Evolutionary conservation across 148 eudicot species (phyloP), one percentile per base, ranked within the genome.

Genomic region (Suaeda aralocaspica): DNA sequence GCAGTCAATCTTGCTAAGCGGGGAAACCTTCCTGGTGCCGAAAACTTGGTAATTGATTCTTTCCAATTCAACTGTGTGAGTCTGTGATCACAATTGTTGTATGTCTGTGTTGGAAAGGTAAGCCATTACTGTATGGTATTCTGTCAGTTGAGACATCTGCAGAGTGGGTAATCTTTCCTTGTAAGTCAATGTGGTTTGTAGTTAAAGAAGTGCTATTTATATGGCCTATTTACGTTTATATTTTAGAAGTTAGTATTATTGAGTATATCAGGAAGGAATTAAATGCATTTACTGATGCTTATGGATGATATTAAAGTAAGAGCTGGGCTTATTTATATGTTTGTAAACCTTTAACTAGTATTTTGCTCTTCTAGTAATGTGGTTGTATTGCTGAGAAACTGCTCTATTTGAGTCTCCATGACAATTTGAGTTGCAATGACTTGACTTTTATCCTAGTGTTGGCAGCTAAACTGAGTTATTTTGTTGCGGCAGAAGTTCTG

Each of bases 1-100:
- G 98, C 98, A 58, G 96, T 92, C 50, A 92, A 87, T 84, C 94
- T 92, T 68, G 98, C 98, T 25, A 92, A 88, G 75, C 81, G 98
- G 72, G 98, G 98, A 77, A 92, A 92, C 66, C 88, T 92, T 69
- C 98, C 98, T 76, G 98, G 98, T 60, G 98, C 98, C 9, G 98
- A 92, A 74, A 92, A 92, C 76, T 74, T 92, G 98, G 96, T 88
- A 52, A 64, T 63, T 57, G 1, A 15, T 25, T 34, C 12, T 19
- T 31, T 31, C 28, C 9, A 7, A 31, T 30, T 26, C 0, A 34
- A 31, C 7, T 59, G 41, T 29, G 30, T 3, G 31, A 30, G 9
- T 59, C 64, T n/a, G 7, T 16, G 2, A 33, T 60, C 13, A n/a
- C 41, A 19, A 30, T 2, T 34, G 25, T 34, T n/a, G 0, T 9